These are phyloP conservation scores for Coprinellus aureogranulatus DNA, from an alignment of 768 basidiomycete genomes.

Conservation along the genomic window DNA sequence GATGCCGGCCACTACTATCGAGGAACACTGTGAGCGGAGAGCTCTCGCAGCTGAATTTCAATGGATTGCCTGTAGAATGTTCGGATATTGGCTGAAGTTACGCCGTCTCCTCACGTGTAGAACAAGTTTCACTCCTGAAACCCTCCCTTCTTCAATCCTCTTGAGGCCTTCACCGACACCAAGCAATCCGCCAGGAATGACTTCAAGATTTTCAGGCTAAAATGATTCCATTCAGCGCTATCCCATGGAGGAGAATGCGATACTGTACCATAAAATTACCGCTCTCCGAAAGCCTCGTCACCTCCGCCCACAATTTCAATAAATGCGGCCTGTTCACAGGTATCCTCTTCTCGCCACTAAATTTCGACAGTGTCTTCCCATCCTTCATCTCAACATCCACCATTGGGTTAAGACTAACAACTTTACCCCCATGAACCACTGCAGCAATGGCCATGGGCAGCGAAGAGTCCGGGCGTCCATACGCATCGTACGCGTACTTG, in stretches of 20 bases:
- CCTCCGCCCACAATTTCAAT: conserved; percentile 10
- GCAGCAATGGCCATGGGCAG: conserved; percentile 1
- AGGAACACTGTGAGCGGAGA: no score
- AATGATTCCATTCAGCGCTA: no score
- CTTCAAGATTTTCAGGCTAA: conserved; percentile 18
- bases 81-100: no score
- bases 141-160: conserved; percentile 35
- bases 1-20: no score
- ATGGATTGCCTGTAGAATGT: no score
- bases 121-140: conserved; percentile 45
- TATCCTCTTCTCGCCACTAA: no score
- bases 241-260: no score
- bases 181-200: conserved; percentile 39
- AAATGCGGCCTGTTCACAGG: conserved; percentile 7
- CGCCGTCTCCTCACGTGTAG: no score
- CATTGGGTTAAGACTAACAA: background rate
- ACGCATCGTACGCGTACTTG: conserved; percentile 23
- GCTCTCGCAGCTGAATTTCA: no score
- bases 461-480: conserved; percentile 18
- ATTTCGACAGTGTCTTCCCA: no score
- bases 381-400: background rate
- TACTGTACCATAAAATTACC: conserved; percentile 11
- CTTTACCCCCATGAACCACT: conserved; percentile 27
- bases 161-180: conserved; percentile 42
- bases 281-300: conserved; percentile 6